phyloP scores from a whole-genome alignment of 192 early-diverging fungal species.

The Mortierella claussenii region DNA sequence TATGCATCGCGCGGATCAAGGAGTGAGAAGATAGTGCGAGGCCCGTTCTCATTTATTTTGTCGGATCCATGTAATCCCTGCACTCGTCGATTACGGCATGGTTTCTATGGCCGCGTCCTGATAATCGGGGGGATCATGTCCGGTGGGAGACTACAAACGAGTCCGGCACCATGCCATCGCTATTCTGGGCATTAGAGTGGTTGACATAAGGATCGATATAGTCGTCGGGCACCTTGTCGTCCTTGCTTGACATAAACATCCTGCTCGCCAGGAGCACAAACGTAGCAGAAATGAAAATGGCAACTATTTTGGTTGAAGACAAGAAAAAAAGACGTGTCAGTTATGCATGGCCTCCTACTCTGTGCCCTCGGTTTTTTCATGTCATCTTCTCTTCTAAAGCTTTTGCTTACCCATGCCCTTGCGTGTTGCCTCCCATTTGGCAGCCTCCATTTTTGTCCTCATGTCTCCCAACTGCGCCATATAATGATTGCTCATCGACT shows the following conservation, averaged over 20 bases:
- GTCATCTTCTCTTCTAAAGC: neutral
- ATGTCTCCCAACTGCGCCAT: slow-evolving; percentile 84
- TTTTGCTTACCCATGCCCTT: slow-evolving; percentile 70
- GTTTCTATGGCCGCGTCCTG: too few relatives aligned
- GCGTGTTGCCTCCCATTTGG: slow-evolving; percentile 86
- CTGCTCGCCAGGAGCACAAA: slow-evolving; percentile 47
- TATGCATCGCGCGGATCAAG: too few relatives aligned
- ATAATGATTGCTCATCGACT: slow-evolving; percentile 88
- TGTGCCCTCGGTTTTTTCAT: neutral
- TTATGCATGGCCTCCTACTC: too few relatives aligned
- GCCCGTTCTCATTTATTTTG: slow-evolving; percentile 19
- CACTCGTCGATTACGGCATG: neutral
- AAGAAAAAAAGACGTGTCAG: neutral
- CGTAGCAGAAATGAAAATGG: slow-evolving; percentile 44
- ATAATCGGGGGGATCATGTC: too few relatives aligned
- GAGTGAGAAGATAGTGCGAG: too few relatives aligned
- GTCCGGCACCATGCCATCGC: slow-evolving; percentile 51
- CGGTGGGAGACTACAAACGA: slow-evolving; percentile 50
- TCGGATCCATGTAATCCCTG: neutral
- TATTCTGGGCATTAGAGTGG: slow-evolving; percentile 43
- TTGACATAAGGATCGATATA: slow-evolving; percentile 50
- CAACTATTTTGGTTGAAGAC: slow-evolving; percentile 15
- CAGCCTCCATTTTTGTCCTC: slow-evolving; percentile 88
- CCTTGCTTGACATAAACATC: slow-evolving; percentile 40
- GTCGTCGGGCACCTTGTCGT: slow-evolving; percentile 40